Conservation (phyloP, 2,329 filamentous ascomycete species). For the Clarireedia hainanense region DNA sequence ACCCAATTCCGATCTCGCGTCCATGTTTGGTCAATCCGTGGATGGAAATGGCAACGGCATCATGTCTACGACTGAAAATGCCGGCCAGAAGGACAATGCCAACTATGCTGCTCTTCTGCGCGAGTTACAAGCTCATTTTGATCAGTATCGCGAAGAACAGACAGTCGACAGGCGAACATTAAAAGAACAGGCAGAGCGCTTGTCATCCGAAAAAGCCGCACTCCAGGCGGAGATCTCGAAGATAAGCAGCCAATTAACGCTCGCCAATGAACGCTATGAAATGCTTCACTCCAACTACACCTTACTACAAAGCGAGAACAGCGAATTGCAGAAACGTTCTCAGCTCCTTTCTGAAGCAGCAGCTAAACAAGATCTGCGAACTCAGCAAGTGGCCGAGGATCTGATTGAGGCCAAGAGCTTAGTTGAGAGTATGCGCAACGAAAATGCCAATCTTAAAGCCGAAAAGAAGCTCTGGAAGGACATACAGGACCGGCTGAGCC, state of each 20-base stretch:
- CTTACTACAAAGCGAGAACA: conserved; percentile 77
- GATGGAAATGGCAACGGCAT: conserved; percentile 47
- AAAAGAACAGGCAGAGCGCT: conserved; percentile 73
- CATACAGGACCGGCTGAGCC: conserved; percentile 79
- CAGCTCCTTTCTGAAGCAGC: conserved; percentile 71
- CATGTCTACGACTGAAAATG: conserved; percentile 48
- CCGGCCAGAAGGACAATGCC: conserved; percentile 49
- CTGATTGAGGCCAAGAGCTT: conserved; percentile 77
- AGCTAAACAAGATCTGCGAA: conserved; percentile 82
- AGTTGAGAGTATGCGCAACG: conserved; percentile 79
- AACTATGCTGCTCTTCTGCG: conserved; percentile 73
- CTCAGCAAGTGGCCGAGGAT: conserved; percentile 88
- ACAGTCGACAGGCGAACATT: conserved; percentile 72
- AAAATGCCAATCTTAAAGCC: conserved; percentile 86
- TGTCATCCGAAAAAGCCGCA: conserved; percentile 74
- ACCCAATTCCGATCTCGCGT: conserved; percentile 52
- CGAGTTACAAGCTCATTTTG: conserved; percentile 83
- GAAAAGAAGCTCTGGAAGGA: conserved; percentile 94
- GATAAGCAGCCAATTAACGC: conserved; percentile 69
- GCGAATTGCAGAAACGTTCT: conserved; percentile 76
- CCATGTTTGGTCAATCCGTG: conserved; percentile 64
- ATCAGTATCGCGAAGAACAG: conserved; percentile 81
- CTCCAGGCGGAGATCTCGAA: conserved; percentile 78
- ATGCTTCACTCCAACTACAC: conserved; percentile 85
- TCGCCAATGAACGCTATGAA: conserved; percentile 77